Conservation (phyloP, 495 filamentous ascomycete species). For the Neurospora hispaniola region DNA sequence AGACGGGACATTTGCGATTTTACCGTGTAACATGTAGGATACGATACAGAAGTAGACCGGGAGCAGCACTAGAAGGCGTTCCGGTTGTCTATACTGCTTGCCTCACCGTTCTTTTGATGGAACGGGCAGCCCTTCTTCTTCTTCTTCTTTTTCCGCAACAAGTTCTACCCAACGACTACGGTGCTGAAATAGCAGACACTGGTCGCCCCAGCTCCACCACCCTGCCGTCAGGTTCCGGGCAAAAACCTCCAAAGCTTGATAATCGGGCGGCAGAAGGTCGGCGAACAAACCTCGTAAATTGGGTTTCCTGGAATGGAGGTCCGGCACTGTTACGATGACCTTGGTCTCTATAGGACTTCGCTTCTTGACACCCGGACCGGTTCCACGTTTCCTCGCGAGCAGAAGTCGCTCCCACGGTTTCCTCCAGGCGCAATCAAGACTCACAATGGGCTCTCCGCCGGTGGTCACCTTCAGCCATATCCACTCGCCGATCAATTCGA, state of each 20-base stretch:
- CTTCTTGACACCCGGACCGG: constrained; percentile 16
- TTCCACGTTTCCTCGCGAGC: constrained; percentile 42
- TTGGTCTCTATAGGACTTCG: constrained; percentile 7
- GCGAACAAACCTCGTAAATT: constrained; percentile 37
- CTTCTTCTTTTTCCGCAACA: not conserved
- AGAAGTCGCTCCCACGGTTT: constrained; percentile 83
- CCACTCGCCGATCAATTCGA: constrained; percentile 72
- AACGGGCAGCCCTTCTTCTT: not conserved
- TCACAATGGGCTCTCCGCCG: constrained; percentile 55
- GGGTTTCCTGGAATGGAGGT: constrained; percentile 88
- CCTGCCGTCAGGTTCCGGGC: constrained; percentile 74
- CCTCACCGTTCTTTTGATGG: not conserved
- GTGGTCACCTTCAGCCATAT: constrained; percentile 78
- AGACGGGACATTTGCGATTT: not conserved
- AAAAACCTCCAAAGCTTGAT: constrained; percentile 75
- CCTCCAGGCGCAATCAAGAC: constrained; percentile 60
- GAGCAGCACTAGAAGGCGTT: not conserved
- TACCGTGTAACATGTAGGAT: not conserved
- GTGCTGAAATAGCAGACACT: constrained; percentile 71
- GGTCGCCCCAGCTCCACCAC: constrained; percentile 87
- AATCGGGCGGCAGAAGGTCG: constrained; percentile 33
- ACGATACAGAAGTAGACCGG: not conserved
- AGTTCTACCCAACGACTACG: constrained; percentile 50
- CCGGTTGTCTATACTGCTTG: not conserved
- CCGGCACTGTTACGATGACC: constrained; percentile 71